Base-by-base conservation (phyloP, 2,329 filamentous ascomycete species). In the Phoma sp. region DNA sequence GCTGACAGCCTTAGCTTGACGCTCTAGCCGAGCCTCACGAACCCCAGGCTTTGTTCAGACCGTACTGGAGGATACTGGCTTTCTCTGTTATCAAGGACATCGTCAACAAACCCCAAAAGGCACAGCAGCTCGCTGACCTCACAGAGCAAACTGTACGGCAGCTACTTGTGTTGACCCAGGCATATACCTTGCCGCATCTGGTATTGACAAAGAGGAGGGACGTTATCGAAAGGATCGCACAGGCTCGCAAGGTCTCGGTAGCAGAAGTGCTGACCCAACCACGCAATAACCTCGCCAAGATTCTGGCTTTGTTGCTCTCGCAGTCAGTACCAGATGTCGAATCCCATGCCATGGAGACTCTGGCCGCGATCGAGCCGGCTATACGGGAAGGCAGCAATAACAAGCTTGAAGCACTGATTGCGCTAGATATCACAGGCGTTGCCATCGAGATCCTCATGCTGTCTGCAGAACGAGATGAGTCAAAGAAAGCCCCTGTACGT, bases 1-100 rank as follows among this genome's bases (percentile, higher is more conserved):
- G 32, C 46, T 64, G 35, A 62, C 24, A 15, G 15, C 5, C 51
- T 35, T 60, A 87, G 82, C 78, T 96, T 35, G 81, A 89, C 19
- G 87, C 86, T 57, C 81, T 98, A 43, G 89, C 92, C 1, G 84
- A 88, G 46, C 79, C 82, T 43, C 83, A 87, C 36, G 80, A 82
- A 3, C 80, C 85, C 33, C 88, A 85, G 25, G 85, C 87, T 15
- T 79, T 99, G 0, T 88, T 98, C 52, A 86, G 88, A 51, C 92
- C 94, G 0, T 98, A 92, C 73, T 98, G 94, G 93, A 86, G 87
- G 62, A 94, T 85, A 27, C 81, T 99, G 39, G 93, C 92, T 0
- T 89, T 94, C 55, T 84, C 88, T 44, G 88, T 91, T 2, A 88
- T 95, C 25, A 94, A 92, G 71, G 91, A 96, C 65, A 83, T 98